Conservation (phyloP, 495 filamentous ascomycete genomes). For the Chaetomium tenue region DNA sequence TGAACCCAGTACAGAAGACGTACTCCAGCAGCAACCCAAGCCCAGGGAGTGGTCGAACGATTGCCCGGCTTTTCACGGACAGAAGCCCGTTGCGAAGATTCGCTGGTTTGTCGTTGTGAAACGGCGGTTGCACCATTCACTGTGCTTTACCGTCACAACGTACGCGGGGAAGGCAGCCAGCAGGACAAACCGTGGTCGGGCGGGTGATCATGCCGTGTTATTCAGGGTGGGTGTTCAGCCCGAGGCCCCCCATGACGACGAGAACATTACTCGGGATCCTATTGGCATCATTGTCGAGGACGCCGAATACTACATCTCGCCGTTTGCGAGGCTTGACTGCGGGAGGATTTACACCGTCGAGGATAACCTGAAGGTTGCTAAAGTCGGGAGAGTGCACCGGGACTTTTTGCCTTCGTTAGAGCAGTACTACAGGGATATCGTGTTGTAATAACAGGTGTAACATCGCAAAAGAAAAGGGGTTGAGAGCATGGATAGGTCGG, state of each 20-base stretch:
- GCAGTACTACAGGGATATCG: slow-evolving; percentile 29
- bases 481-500: neutral
- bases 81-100: slow-evolving; percentile 29
- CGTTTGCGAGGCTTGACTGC: slow-evolving; percentile 36
- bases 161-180: slow-evolving; percentile 9
- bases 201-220: slow-evolving; percentile 34
- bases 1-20: slow-evolving; percentile 26
- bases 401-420: slow-evolving; percentile 27
- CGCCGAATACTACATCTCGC: slow-evolving; percentile 32
- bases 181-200: slow-evolving; percentile 17
- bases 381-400: slow-evolving; percentile 37
- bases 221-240: slow-evolving; percentile 26
- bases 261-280: slow-evolving; percentile 29
- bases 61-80: slow-evolving; percentile 25
- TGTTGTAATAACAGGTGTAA: slow-evolving; percentile 8
- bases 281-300: slow-evolving; percentile 38
- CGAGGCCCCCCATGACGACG: slow-evolving; percentile 26
- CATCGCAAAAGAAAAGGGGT: no score
- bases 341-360: slow-evolving; percentile 38
- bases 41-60: neutral
- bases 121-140: slow-evolving; percentile 30
- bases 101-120: slow-evolving; percentile 40
- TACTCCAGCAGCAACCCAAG: slow-evolving; percentile 13
- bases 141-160: slow-evolving; percentile 39
- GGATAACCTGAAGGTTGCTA: slow-evolving; percentile 33